phyloP scores from a whole-genome alignment of 257 asterid species.

The Nicotiana obtusifolia region DNA sequence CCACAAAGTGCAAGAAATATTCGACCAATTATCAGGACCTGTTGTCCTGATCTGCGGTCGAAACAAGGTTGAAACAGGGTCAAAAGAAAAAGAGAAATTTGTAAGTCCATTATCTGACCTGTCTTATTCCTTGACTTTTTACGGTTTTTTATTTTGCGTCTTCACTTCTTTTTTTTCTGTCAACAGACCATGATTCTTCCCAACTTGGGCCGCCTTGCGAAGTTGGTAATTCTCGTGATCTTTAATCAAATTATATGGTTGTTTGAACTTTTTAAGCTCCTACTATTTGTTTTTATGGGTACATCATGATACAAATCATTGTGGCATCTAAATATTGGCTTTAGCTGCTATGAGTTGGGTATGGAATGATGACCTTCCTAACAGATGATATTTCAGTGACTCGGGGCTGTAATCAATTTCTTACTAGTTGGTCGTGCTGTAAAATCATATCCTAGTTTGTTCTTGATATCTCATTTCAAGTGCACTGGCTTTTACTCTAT shows the following conservation, averaged over 20 bases:
- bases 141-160: not conserved
- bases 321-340: not conserved
- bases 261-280: not conserved
- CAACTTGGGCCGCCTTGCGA: slow-evolving; percentile 87
- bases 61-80: slow-evolving; percentile 64
- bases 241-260: slow-evolving; percentile 5
- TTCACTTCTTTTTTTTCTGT: slow-evolving; percentile 28
- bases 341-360: not conserved
- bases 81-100: slow-evolving; percentile 83
- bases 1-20: slow-evolving; percentile 69
- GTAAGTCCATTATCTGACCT: slow-evolving; percentile 40
- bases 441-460: not conserved
- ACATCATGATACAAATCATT: not conserved
- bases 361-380: slow-evolving; percentile 4
- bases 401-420: not conserved
- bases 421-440: not conserved
- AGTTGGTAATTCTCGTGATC: slow-evolving; percentile 58
- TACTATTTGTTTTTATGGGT: not conserved
- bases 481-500: not conserved
- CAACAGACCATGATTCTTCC: slow-evolving; percentile 92
- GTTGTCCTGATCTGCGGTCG: slow-evolving; percentile 82
- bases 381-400: not conserved
- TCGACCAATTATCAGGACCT: slow-evolving; percentile 74
- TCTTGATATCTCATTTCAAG: not conserved
- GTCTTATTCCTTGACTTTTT: slow-evolving; percentile 5